These are phyloP conservation scores for Mycena sp. DNA, from an alignment of 1,284 basidiomycete genomes.

Conservation along the genomic window DNA sequence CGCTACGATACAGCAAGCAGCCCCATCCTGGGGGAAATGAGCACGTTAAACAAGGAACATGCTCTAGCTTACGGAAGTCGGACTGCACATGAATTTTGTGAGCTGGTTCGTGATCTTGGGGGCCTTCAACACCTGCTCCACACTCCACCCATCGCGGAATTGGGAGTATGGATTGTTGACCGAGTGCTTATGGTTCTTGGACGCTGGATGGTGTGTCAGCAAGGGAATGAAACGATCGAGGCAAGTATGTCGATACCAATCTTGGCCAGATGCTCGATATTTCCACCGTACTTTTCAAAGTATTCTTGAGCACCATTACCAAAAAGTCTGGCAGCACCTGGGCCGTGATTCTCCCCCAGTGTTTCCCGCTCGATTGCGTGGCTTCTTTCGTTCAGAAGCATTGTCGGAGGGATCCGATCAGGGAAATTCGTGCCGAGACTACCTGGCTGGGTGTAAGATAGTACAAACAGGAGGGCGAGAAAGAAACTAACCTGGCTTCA, in stretches of 20 bases:
- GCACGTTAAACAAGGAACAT: not conserved
- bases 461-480: not conserved
- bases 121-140: slow-evolving; percentile 73
- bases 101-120: slow-evolving; percentile 78
- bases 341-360: slow-evolving; percentile 73
- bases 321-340: slow-evolving; percentile 79
- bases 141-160: slow-evolving; percentile 81
- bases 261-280: slow-evolving; percentile 74
- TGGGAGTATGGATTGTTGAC: slow-evolving; percentile 89
- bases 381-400: slow-evolving; percentile 54
- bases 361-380: slow-evolving; percentile 62
- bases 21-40: slow-evolving; percentile 64
- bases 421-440: slow-evolving; percentile 76
- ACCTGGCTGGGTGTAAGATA: not conserved
- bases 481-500: slow-evolving; percentile 69
- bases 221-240: not conserved
- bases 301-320: slow-evolving; percentile 84
- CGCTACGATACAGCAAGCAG: slow-evolving; percentile 80
- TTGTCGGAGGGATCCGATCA: slow-evolving; percentile 72
- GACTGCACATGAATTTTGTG: slow-evolving; percentile 90
- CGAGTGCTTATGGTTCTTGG: slow-evolving; percentile 88
- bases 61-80: slow-evolving; percentile 66
- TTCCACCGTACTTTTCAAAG: slow-evolving; percentile 78
- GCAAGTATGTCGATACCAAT: slow-evolving; percentile 62
- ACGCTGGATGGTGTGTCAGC: slow-evolving; percentile 55